phyloP scores from a whole-genome alignment of 768 basidiomycete genomes.

The Boletus pseudo-olivaceus region DNA sequence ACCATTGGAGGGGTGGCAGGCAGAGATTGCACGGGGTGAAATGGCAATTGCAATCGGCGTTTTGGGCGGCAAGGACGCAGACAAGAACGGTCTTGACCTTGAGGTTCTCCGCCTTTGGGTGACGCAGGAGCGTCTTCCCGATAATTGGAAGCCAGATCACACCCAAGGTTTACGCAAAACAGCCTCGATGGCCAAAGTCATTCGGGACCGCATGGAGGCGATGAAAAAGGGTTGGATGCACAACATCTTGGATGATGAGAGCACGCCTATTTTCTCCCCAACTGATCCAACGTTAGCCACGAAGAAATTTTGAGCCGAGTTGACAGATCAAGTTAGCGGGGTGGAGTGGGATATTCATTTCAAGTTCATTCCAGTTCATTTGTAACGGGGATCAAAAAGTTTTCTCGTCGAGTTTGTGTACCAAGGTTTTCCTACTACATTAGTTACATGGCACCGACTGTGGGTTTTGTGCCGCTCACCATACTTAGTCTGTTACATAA shows the following conservation, averaged over 20 bases:
- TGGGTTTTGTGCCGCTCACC: neutral
- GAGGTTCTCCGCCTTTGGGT: constrained; percentile 52
- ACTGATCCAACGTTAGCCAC: neutral
- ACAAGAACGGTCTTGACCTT: constrained; percentile 42
- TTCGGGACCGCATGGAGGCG: constrained; percentile 28
- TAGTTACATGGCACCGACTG: neutral
- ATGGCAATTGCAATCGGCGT: constrained; percentile 62
- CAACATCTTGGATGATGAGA: constrained; percentile 21
- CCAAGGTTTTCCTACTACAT: neutral
- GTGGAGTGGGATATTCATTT: neutral
- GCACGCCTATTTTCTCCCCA: neutral
- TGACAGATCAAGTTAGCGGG: neutral
- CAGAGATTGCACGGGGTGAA: constrained; percentile 63
- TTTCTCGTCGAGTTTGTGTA: neutral
- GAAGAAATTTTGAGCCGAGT: neutral
- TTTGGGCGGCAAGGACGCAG: constrained; percentile 31
- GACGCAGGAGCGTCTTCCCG: constrained; percentile 49
- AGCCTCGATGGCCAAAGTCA: constrained; percentile 19
- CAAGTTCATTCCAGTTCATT: neutral
- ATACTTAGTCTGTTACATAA: too few relatives aligned
- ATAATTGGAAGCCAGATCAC: constrained; percentile 34
- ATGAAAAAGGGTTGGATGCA: constrained; percentile 13
- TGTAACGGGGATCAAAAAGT: neutral
- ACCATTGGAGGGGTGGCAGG: constrained; percentile 42
- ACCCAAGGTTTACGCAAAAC: constrained; percentile 29